Percentiles rank a stretch among this genome's conserved stretches.
phyloP scores from a whole-genome alignment of 2,329 filamentous ascomycete genomes.

The Cercospora beticola region DNA sequence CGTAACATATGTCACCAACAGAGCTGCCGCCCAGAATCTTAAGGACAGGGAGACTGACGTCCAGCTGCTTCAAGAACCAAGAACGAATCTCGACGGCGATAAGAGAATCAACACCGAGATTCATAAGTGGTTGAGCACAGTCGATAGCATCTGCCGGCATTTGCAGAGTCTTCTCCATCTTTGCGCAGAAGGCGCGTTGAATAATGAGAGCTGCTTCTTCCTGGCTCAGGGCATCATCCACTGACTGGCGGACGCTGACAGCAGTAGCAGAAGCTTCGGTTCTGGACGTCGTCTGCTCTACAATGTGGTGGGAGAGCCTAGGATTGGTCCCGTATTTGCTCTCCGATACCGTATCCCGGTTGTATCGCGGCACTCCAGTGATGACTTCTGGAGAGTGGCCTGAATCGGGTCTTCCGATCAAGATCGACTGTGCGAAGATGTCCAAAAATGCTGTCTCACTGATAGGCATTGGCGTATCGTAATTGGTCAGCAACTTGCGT shows the following conservation, averaged over 20 bases:
- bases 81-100: conserved; percentile 44
- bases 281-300: not conserved
- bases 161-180: conserved; percentile 11
- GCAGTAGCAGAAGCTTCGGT: conserved; percentile 1
- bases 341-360: not conserved
- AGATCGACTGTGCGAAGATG: conserved; percentile 6
- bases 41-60: conserved; percentile 13
- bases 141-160: conserved; percentile 5
- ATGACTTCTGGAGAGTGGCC: conserved; percentile 8
- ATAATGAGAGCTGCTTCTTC: conserved; percentile 4
- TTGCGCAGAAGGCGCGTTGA: conserved; percentile 7
- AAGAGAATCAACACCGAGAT: conserved; percentile 42
- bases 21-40: conserved; percentile 14
- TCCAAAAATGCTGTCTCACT: not conserved
- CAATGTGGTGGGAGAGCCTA: conserved; percentile 4
- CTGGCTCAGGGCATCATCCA: conserved; percentile 2
- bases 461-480: conserved; percentile 8
- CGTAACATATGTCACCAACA: conserved; percentile 7
- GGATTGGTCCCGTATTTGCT: conserved; percentile 8
- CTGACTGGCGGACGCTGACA: conserved; percentile 1
- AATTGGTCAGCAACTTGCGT: conserved; percentile 3
- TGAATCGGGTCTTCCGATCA: conserved; percentile 8
- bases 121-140: conserved; percentile 16
- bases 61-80: conserved; percentile 50
- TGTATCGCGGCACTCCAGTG: conserved; percentile 4